Conservation (phyloP, 2,329 filamentous ascomycete genomes). For the Hymenoscyphus albidus region DNA sequence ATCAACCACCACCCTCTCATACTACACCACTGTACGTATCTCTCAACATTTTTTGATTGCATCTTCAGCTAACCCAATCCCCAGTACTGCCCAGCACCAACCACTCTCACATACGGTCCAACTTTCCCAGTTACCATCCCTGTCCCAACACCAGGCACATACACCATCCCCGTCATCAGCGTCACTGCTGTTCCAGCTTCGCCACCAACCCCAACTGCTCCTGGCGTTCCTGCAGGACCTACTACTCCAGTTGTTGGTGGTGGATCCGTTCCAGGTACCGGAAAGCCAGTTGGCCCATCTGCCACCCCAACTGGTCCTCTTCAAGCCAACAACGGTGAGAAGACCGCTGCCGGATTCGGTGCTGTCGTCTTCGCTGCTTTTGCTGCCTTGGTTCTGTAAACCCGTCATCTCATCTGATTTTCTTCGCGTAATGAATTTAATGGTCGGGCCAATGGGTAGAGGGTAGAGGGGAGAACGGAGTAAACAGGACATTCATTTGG, state of each 20-base stretch:
- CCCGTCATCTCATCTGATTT: slow-evolving; percentile 6
- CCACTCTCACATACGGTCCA: slow-evolving; percentile 41
- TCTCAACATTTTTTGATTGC: neutral
- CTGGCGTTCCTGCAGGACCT: slow-evolving; percentile 5
- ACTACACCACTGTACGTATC: slow-evolving; percentile 15
- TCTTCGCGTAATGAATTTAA: slow-evolving; percentile 12
- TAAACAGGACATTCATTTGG: slow-evolving; percentile 17
- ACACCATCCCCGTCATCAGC: slow-evolving; percentile 19
- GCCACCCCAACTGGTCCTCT: slow-evolving; percentile 14
- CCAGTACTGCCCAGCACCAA: slow-evolving; percentile 41
- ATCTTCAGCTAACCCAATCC: neutral
- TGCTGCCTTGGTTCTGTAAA: slow-evolving; percentile 28
- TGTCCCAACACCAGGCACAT: slow-evolving; percentile 30
- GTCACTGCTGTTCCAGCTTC: slow-evolving; percentile 14
- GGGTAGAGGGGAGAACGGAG: slow-evolving; percentile 9
- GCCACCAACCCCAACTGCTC: slow-evolving; percentile 13
- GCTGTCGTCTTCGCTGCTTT: slow-evolving; percentile 26
- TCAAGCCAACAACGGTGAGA: slow-evolving; percentile 21
- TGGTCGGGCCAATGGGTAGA: slow-evolving; percentile 12
- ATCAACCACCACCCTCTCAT: slow-evolving; percentile 15
- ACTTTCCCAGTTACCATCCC: slow-evolving; percentile 41
- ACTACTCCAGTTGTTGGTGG: slow-evolving; percentile 8
- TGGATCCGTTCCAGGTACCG: slow-evolving; percentile 10
- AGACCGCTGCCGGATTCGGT: slow-evolving; percentile 24
- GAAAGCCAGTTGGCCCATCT: slow-evolving; percentile 10